These are phyloP conservation scores for Claviceps quebecensis DNA, from an alignment of 2,329 filamentous ascomycete genomes.

Conservation along the genomic window DNA sequence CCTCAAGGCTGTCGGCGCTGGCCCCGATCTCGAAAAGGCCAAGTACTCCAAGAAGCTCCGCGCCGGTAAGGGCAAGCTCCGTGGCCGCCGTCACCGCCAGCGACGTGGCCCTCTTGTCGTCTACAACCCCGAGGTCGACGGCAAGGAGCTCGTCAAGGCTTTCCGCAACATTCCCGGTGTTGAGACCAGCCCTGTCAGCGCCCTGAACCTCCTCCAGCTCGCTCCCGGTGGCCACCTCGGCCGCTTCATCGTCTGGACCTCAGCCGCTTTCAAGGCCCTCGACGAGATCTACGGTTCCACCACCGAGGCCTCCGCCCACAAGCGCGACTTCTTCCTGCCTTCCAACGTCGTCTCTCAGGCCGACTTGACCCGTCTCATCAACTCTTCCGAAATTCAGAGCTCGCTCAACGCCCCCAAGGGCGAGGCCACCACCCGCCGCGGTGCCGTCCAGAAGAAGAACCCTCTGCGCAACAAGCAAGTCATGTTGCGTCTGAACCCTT, in stretches of 20 bases:
- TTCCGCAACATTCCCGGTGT: slow-evolving; percentile 99
- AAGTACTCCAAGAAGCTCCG: slow-evolving; percentile 93
- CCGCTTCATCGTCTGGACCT: slow-evolving; percentile 98
- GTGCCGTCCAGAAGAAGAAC: slow-evolving; percentile 98
- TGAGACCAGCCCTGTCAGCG: slow-evolving; percentile 86
- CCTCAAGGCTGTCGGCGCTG: slow-evolving; percentile 81
- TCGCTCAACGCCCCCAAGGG: slow-evolving; percentile 88
- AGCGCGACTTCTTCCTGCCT: slow-evolving; percentile 98
- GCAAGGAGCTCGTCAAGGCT: slow-evolving; percentile 82
- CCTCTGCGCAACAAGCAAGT: slow-evolving; percentile 98
- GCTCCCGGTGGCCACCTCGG: slow-evolving; percentile 97
- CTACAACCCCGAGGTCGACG: slow-evolving; percentile 91
- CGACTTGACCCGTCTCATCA: slow-evolving; percentile 95
- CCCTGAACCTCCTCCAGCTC: slow-evolving; percentile 97
- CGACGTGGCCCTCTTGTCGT: slow-evolving; percentile 95
- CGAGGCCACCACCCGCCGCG: slow-evolving; percentile 76
- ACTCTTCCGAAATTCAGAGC: slow-evolving; percentile 96
- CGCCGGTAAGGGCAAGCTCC: slow-evolving; percentile 97
- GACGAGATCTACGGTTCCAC: slow-evolving; percentile 95
- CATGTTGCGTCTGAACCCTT: slow-evolving; percentile 95
- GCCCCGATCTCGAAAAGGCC: slow-evolving; percentile 86
- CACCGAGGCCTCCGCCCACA: slow-evolving; percentile 75
- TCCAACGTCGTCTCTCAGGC: slow-evolving; percentile 86
- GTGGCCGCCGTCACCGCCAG: slow-evolving; percentile 92
- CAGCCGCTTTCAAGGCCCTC: slow-evolving; percentile 87